These are phyloP conservation scores for Globisporangium carolinianum DNA, from an alignment of 352 stramenopile species.

Conservation along the genomic window DNA sequence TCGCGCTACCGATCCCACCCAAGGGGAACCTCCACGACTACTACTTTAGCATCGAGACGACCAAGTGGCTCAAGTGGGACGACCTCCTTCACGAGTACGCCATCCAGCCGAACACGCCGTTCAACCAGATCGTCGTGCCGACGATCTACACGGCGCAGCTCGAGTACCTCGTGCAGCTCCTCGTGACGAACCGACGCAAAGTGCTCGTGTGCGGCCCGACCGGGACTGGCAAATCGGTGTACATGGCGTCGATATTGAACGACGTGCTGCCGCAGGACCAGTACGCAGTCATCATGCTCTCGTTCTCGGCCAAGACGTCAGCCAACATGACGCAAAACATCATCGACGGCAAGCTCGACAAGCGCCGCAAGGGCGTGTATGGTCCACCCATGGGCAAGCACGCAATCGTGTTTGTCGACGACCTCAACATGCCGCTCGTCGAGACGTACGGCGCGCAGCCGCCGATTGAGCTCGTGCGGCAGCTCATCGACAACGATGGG, in stretches of 20 bases:
- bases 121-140: slow-evolving; percentile 91
- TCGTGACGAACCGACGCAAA: slow-evolving; percentile 77
- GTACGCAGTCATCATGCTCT: slow-evolving; percentile 86
- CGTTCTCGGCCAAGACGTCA: slow-evolving; percentile 91
- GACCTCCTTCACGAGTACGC: slow-evolving; percentile 83
- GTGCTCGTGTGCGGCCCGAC: slow-evolving; percentile 90
- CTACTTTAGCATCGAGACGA: slow-evolving; percentile 75
- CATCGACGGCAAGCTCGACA: slow-evolving; percentile 94
- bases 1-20: slow-evolving; percentile 43
- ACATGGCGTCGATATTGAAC: slow-evolving; percentile 84
- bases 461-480: slow-evolving; percentile 88
- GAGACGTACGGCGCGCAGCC: slow-evolving; percentile 92
- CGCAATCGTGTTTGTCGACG: slow-evolving; percentile 90
- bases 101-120: slow-evolving; percentile 81
- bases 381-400: slow-evolving; percentile 84
- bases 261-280: slow-evolving; percentile 71
- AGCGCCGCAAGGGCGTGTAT: slow-evolving; percentile 89
- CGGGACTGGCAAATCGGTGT: slow-evolving; percentile 91
- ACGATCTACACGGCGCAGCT: slow-evolving; percentile 91
- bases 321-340: slow-evolving; percentile 94
- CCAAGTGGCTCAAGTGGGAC: slow-evolving; percentile 90
- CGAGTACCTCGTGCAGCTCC: slow-evolving; percentile 80
- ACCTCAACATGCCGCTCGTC: slow-evolving; percentile 95
- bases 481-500: slow-evolving; percentile 86
- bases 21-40: slow-evolving; percentile 85